Conservation (phyloP, 2,329 filamentous ascomycete species). For the Xylariomycetidae sp. region DNA sequence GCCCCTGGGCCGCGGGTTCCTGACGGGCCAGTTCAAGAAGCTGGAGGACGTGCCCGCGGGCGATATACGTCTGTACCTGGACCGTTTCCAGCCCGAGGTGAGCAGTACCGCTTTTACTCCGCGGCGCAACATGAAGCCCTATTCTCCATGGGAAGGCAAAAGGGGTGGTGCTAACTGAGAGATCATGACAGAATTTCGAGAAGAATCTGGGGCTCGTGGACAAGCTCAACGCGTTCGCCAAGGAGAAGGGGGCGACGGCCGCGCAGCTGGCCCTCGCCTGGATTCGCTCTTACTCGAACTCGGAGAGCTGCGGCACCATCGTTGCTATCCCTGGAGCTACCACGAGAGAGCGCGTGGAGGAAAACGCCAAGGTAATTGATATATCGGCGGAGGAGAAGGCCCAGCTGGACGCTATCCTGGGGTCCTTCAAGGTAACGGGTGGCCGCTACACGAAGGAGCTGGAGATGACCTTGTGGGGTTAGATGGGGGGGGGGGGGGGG, state of each 20-base stretch:
- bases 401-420: conserved; percentile 1
- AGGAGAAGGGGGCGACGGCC: conserved; percentile 1
- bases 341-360: not conserved
- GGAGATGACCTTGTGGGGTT: not conserved
- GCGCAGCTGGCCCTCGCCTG: conserved; percentile 4
- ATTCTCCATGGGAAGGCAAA: too few species aligned
- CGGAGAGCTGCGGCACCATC: conserved; percentile 1
- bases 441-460: not conserved
- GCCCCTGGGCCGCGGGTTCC: conserved; percentile 53
- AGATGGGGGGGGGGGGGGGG: not conserved
- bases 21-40: conserved; percentile 44
- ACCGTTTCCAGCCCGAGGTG: conserved; percentile 46
- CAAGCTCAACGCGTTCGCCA: not conserved
- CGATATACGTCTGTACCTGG: conserved; percentile 37
- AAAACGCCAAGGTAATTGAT: not conserved
- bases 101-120: too few species aligned
- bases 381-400: not conserved
- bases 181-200: conserved; percentile 3
- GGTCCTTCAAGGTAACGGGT: not conserved
- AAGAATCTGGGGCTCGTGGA: conserved; percentile 2
- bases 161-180: too few species aligned
- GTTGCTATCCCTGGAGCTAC: conserved; percentile 4
- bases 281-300: conserved; percentile 3
- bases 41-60: conserved; percentile 40
- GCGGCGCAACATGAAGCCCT: too few species aligned